Evolutionary conservation across 805 yeast genomes (phyloP).

Genomic region (Crinitomyces ghanaensis): DNA sequence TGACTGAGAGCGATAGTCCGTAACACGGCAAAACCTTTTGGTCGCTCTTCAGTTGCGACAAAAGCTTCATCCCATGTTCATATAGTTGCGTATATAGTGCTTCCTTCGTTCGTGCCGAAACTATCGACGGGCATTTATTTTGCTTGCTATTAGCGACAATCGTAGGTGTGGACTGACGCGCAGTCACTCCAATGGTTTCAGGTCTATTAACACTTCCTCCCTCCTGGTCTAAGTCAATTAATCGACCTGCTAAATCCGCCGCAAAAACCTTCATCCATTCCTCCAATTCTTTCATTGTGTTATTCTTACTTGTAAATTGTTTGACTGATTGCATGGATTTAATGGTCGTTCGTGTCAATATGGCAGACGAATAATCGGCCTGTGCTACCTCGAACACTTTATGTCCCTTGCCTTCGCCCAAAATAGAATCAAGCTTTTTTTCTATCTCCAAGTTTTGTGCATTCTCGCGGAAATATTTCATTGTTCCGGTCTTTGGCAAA

Average conservation of each 20-base stretch:
- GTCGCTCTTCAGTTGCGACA: conserved; percentile 4
- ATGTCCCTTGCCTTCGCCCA: conserved; percentile 38
- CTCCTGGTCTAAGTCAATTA: conserved; percentile 68
- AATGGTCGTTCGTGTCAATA: conserved; percentile 47
- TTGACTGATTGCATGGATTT: conserved; percentile 87
- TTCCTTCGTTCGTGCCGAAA: conserved; percentile 5
- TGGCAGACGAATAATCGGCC: conserved; percentile 47
- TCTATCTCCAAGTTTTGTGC: conserved; percentile 29
- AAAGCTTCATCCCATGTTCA: conserved; percentile 2
- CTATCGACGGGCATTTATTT: conserved; percentile 11
- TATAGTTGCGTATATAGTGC: not conserved
- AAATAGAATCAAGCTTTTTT: conserved; percentile 7
- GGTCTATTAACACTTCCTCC: conserved; percentile 37
- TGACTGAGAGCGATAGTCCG: not conserved
- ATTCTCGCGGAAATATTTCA: conserved; percentile 41
- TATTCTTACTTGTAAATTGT: conserved; percentile 49
- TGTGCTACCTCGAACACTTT: conserved; percentile 51
- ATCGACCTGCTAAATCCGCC: conserved; percentile 62
- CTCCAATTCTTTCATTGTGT: conserved; percentile 41
- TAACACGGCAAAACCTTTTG: not conserved
- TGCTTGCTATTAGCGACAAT: conserved; percentile 15
- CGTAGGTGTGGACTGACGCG: conserved; percentile 19
- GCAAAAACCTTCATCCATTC: conserved; percentile 79
- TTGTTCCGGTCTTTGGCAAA: conserved; percentile 37
- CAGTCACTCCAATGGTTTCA: conserved; percentile 37